Percentiles rank a stretch among this genome's conserved stretches.
phyloP scores from a whole-genome alignment of 805 yeast genomes.

The Pichia pseudocactophila region DNA sequence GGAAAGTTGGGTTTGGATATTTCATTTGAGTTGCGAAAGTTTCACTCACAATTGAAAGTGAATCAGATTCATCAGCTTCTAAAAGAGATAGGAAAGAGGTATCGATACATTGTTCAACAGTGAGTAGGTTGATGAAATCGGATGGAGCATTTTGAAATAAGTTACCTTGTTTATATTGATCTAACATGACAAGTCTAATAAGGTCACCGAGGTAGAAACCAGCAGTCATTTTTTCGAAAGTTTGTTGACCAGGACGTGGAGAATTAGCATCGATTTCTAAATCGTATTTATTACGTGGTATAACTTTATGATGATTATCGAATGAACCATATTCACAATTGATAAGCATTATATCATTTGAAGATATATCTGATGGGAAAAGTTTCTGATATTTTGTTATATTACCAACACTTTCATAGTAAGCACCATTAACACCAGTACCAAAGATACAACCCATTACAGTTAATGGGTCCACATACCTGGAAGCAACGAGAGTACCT shows the following conservation, averaged over 20 bases:
- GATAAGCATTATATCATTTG: conserved; percentile 80
- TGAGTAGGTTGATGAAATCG: conserved; percentile 49
- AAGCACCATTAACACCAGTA: conserved; percentile 98
- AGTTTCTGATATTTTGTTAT: conserved; percentile 82
- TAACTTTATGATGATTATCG: conserved; percentile 78
- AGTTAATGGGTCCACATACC: conserved; percentile 83
- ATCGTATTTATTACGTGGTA: conserved; percentile 91
- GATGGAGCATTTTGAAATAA: conserved; percentile 51
- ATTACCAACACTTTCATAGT: conserved; percentile 67
- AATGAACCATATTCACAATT: conserved; percentile 99
- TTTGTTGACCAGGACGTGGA: conserved; percentile 96
- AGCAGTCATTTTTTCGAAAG: conserved; percentile 96
- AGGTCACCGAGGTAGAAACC: conserved; percentile 96
- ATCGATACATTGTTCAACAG: conserved; percentile 68
- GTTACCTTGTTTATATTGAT: conserved; percentile 54
- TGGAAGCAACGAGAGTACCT: conserved; percentile 93
- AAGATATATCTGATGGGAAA: conserved; percentile 54
- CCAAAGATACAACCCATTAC: conserved; percentile 97
- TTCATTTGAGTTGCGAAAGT: conserved; percentile 49
- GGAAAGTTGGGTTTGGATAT: conserved; percentile 56
- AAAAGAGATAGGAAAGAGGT: conserved; percentile 80
- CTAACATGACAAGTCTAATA: conserved; percentile 71
- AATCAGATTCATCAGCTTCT: conserved; percentile 87
- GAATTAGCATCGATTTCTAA: conserved; percentile 72
- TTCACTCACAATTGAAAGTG: conserved; percentile 65